Percentiles rank a stretch among this genome's conserved stretches.
phyloP scores from a whole-genome alignment of 2,329 filamentous ascomycete species.

The Ustulina deusta region DNA sequence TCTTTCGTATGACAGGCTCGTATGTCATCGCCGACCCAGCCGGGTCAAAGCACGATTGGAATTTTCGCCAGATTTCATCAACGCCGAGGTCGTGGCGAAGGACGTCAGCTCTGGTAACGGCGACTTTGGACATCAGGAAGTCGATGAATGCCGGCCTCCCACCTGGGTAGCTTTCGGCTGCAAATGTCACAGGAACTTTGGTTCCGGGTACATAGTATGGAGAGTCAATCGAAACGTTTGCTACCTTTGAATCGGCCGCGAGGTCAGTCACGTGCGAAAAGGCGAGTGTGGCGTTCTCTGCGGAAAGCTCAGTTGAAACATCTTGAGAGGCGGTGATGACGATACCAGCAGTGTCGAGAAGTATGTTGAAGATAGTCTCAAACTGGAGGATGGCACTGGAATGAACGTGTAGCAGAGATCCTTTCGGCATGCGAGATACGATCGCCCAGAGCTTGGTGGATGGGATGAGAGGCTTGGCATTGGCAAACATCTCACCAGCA shows the following conservation, averaged over 20 bases:
- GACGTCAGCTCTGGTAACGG: constrained; percentile 32
- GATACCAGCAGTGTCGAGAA: constrained; percentile 34
- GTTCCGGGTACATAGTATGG: constrained; percentile 34
- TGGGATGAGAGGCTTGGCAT: constrained; percentile 33
- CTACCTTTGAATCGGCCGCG: constrained; percentile 20
- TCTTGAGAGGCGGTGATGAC: constrained; percentile 31
- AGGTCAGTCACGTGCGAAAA: constrained; percentile 34
- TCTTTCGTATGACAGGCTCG: constrained; percentile 37
- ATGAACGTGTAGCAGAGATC: constrained; percentile 37
- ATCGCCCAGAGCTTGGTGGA: constrained; percentile 37
- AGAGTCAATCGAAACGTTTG: constrained; percentile 29
- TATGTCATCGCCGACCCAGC: constrained; percentile 32
- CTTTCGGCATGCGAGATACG: constrained; percentile 40
- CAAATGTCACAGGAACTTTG: constrained; percentile 18
- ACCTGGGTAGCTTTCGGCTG: constrained; percentile 15
- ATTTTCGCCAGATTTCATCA: constrained; percentile 38
- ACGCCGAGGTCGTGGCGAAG: constrained; percentile 35
- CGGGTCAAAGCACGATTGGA: constrained; percentile 36
- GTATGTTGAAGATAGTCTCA: constrained; percentile 31
- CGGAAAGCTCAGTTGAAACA: constrained; percentile 19
- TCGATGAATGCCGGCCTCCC: constrained; percentile 32
- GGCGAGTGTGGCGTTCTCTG: constrained; percentile 28
- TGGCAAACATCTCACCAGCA: constrained; percentile 37
- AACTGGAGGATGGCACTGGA: constrained; percentile 33
- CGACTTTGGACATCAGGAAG: constrained; percentile 33